phyloP scores from a whole-genome alignment of 1,284 basidiomycete genomes.

The Moesziomyces parantarcticus region DNA sequence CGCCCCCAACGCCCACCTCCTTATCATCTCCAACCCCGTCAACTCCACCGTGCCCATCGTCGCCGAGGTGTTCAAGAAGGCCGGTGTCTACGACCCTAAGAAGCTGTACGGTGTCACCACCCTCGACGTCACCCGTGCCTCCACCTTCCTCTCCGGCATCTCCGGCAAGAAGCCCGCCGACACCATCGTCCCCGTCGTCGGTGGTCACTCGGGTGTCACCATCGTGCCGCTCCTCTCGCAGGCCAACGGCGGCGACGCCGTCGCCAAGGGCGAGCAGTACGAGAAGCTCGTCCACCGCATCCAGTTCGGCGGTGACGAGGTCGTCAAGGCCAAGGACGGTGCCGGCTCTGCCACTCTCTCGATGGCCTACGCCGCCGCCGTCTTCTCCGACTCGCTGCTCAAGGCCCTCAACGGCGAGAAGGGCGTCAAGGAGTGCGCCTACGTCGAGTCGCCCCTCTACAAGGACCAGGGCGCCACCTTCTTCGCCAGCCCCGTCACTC shows the following conservation, averaged over 20 bases:
- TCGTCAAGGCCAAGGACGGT: conserved; percentile 91
- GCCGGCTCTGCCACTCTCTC: conserved; percentile 86
- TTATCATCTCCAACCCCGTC: conserved; percentile 87
- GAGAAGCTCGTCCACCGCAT: conserved; percentile 76
- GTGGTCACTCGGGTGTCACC: conserved; percentile 95
- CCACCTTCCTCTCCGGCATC: conserved; percentile 86
- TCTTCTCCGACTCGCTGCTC: conserved; percentile 77
- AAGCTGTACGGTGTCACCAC: conserved; percentile 84
- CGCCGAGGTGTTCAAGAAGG: conserved; percentile 89
- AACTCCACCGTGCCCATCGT: conserved; percentile 94
- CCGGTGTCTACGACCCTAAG: conserved; percentile 88
- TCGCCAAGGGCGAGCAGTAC: conserved; percentile 73
- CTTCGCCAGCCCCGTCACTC: conserved; percentile 64
- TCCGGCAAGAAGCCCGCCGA: conserved; percentile 72
- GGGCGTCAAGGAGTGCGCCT: conserved; percentile 85
- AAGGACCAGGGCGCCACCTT: conserved; percentile 74
- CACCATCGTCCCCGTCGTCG: conserved; percentile 87
- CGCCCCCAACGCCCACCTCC: conserved; percentile 87
- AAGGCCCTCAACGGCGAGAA: conserved; percentile 88
- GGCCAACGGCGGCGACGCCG: conserved; percentile 75
- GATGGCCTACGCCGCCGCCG: conserved; percentile 80
- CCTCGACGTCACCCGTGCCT: conserved; percentile 94
- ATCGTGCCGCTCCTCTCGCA: conserved; percentile 97
- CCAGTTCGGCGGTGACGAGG: conserved; percentile 95
- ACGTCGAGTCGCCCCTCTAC: conserved; percentile 84